Conservation (phyloP, 352 stramenopile species). For the Thalassiosira allenii region DNA sequence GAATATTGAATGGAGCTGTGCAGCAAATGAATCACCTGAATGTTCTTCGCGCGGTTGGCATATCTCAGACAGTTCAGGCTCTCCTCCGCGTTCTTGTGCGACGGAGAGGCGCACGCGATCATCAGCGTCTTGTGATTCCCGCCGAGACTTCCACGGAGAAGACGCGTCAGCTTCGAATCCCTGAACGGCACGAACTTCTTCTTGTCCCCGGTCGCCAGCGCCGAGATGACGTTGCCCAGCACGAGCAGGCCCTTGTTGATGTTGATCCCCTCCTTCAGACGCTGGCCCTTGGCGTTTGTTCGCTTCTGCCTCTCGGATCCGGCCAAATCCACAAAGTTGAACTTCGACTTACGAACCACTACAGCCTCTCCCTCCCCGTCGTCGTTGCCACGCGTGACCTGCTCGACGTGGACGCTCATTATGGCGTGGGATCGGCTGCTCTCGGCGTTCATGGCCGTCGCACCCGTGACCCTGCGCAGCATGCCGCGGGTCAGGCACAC, state of each 20-base stretch:
- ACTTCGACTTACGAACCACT: conserved; percentile 64
- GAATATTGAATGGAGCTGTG: too few relatives aligned
- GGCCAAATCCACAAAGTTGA: conserved; percentile 92
- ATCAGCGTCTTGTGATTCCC: conserved; percentile 85
- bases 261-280: conserved; percentile 94
- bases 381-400: conserved; percentile 44
- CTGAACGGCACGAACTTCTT: conserved; percentile 84
- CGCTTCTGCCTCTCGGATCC: conserved; percentile 94
- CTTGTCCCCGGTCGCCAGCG: conserved; percentile 69
- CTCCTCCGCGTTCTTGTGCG: conserved; percentile 95
- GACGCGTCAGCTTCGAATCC: conserved; percentile 84
- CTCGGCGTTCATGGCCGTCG: conserved; percentile 97
- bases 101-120: conserved; percentile 79
- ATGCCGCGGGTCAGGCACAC: conserved; percentile 73
- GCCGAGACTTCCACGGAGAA: conserved; percentile 81
- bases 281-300: conserved; percentile 88
- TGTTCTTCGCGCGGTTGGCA: conserved; percentile 98
- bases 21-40: too few relatives aligned
- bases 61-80: conserved; percentile 98
- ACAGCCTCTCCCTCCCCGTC: conserved; percentile 17
- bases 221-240: conserved; percentile 88
- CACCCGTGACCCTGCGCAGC: conserved; percentile 89
- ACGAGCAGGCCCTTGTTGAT: conserved; percentile 90
- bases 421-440: conserved; percentile 96
- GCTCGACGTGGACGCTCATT: conserved; percentile 94